Percentiles rank a stretch among this genome's conserved stretches.
phyloP scores from a whole-genome alignment of 1,284 basidiomycete genomes.

The Ganoderma sinense region DNA sequence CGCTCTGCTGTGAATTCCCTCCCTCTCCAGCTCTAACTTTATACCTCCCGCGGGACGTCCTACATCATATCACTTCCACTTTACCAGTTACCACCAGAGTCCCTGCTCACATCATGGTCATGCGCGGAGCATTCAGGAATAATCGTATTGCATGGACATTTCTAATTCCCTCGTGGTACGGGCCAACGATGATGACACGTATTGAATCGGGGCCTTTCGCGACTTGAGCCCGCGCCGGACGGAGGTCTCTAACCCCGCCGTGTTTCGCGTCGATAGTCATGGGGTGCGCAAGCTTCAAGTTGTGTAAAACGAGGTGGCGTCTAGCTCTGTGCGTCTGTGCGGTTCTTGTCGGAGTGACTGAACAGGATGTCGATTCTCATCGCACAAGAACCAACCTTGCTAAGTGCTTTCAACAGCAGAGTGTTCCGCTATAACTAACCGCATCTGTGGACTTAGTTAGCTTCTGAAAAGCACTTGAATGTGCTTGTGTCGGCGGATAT shows the following conservation, averaged over 20 bases:
- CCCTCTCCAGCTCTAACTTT: neutral
- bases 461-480: too few relatives aligned
- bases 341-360: too few relatives aligned
- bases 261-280: neutral
- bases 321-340: too few relatives aligned
- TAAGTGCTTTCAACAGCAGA: too few relatives aligned
- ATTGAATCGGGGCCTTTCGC: neutral
- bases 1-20: slow-evolving; percentile 5
- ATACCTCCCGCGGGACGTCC: slow-evolving; percentile 1
- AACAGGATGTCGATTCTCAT: too few relatives aligned
- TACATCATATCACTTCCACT: neutral
- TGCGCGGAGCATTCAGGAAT: slow-evolving; percentile 8
- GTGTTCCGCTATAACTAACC: too few relatives aligned
- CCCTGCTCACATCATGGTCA: neutral
- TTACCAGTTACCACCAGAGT: neutral
- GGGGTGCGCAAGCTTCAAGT: too few relatives aligned
- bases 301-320: too few relatives aligned
- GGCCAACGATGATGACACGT: neutral
- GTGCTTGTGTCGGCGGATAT: too few relatives aligned
- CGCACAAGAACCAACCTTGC: too few relatives aligned
- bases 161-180: neutral
- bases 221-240: neutral
- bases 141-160: slow-evolving; percentile 18
- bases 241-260: neutral
- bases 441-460: too few relatives aligned